These are phyloP conservation scores for Penicillium turbatum DNA, from an alignment of 495 filamentous ascomycete genomes.

Conservation along the genomic window DNA sequence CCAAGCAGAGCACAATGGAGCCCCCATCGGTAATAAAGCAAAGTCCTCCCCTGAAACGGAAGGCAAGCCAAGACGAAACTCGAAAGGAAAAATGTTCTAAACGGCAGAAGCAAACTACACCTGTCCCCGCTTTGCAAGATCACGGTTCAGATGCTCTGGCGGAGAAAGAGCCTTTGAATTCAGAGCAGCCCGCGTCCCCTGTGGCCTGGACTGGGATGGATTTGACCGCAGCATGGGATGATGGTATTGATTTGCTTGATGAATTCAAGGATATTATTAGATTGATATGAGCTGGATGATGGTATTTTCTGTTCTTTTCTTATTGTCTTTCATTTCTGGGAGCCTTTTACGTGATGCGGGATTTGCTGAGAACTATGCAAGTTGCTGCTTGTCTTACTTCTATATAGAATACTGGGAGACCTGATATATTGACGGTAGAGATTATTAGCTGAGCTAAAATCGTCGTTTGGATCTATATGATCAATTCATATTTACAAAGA, in stretches of 20 bases:
- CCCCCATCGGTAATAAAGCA: not conserved
- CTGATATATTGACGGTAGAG: not conserved
- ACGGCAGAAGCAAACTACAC: not conserved
- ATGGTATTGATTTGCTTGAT: constrained; percentile 21
- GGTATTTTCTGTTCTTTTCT: not conserved
- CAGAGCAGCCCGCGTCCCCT: not conserved
- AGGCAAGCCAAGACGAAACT: not conserved
- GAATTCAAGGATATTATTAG: constrained; percentile 41
- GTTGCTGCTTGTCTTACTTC: not conserved
- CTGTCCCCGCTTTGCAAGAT: not conserved
- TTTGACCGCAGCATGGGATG: not conserved
- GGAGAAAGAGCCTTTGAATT: not conserved
- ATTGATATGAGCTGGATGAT: constrained; percentile 9
- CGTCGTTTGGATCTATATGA: not conserved
- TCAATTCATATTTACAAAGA: not conserved
- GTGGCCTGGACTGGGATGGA: not conserved
- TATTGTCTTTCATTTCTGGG: not conserved
- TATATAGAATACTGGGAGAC: not conserved
- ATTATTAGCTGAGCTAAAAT: not conserved
- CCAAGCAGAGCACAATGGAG: not conserved
- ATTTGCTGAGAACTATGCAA: not conserved
- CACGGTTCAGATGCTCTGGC: not conserved
- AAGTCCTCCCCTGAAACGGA: not conserved
- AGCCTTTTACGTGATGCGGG: not conserved
- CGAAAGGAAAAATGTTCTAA: not conserved